These are phyloP conservation scores for Coffea canephora DNA, from an alignment of 257 asterid species.

Conservation along the genomic window DNA sequence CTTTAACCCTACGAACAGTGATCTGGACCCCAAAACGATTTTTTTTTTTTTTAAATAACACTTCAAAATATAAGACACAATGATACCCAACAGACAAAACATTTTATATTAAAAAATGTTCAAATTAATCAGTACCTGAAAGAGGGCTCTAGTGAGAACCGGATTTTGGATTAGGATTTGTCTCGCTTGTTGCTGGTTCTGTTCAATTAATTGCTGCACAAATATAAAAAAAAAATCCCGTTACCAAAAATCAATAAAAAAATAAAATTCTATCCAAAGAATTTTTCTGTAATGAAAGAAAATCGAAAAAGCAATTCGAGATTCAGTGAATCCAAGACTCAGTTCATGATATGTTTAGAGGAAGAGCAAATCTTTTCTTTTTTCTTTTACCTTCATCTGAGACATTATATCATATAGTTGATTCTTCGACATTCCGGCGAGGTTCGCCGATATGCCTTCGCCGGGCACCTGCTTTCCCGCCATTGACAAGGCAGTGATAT, in stretches of 20 bases:
- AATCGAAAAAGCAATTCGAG: neutral
- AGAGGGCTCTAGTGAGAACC: slow-evolving; percentile 78
- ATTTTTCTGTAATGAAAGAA: neutral
- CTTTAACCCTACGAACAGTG: neutral
- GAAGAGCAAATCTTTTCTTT: neutral
- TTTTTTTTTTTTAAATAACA: neutral
- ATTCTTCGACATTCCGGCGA: slow-evolving; percentile 85
- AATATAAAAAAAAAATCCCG: neutral
- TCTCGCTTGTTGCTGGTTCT: slow-evolving; percentile 92
- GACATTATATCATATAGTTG: slow-evolving; percentile 90
- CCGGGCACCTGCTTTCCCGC: slow-evolving; percentile 79
- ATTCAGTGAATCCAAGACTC: neutral
- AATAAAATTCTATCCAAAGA: neutral
- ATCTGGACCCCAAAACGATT: too few relatives aligned
- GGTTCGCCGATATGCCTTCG: slow-evolving; percentile 59
- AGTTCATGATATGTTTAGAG: neutral
- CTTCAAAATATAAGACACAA: neutral
- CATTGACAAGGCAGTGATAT: slow-evolving; percentile 31
- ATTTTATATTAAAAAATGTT: slow-evolving; percentile 1
- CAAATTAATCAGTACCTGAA: slow-evolving; percentile 55
- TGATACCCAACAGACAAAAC: neutral
- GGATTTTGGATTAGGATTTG: slow-evolving; percentile 92
- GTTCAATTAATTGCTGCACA: slow-evolving; percentile 71
- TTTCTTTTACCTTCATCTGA: slow-evolving; percentile 75
- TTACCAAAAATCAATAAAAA: neutral